Percentiles rank a stretch among this genome's conserved stretches.
Conservation (phyloP, 2,329 filamentous ascomycete genomes). For the Xylariaceae sp. region DNA sequence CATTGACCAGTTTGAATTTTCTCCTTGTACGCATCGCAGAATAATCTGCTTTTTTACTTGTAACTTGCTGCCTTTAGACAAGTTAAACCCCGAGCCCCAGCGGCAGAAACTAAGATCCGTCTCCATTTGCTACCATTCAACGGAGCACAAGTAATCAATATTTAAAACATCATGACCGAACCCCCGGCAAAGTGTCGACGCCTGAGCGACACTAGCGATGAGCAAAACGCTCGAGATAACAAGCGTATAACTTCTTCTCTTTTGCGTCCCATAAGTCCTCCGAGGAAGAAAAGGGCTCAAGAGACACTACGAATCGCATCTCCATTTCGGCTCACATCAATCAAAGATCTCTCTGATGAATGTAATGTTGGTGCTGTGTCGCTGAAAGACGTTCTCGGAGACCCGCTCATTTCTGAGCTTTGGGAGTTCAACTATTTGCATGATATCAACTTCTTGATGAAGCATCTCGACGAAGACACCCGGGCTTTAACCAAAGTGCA, state of each 20-base stretch:
- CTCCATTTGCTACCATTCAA: no score
- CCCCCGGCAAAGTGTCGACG: constrained; percentile 37
- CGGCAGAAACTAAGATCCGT: no score
- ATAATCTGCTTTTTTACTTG: no score
- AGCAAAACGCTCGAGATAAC: constrained; percentile 3
- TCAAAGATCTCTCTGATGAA: constrained; percentile 64
- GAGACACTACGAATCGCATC: constrained; percentile 52
- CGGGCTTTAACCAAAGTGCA: constrained; percentile 57
- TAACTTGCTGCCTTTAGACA: no score
- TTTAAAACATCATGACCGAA: constrained; percentile 31
- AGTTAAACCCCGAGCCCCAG: no score
- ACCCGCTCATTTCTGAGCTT: constrained; percentile 73
- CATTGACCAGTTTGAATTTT: no score
- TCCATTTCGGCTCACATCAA: constrained; percentile 74
- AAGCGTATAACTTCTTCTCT: constrained; percentile 38
- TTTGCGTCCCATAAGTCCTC: constrained; percentile 53
- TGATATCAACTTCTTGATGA: constrained; percentile 62
- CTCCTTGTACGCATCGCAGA: no score
- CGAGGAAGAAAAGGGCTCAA: constrained; percentile 42
- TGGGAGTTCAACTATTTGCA: constrained; percentile 76
- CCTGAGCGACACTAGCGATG: constrained; percentile 20
- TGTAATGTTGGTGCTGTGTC: constrained; percentile 70
- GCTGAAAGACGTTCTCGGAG: constrained; percentile 71
- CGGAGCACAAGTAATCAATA: background rate
- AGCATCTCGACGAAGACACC: constrained; percentile 58